phyloP scores from a whole-genome alignment of 768 basidiomycete genomes.

The Phaeotremella skinneri region DNA sequence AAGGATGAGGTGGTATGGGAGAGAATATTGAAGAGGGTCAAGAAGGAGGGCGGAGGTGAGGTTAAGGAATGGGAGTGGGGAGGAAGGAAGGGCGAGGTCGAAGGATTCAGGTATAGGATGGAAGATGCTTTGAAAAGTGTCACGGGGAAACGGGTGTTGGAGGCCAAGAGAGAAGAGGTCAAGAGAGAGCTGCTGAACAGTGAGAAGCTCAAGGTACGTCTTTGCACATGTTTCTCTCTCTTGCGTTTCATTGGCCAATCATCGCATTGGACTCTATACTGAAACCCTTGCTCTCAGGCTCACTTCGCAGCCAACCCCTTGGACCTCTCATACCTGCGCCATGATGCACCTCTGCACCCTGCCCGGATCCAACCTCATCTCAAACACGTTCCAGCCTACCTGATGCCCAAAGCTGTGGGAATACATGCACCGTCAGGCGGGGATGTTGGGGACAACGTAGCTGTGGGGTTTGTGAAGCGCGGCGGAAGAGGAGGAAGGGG shows the following conservation, averaged over 20 bases:
- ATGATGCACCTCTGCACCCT: constrained; percentile 91
- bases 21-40: constrained; percentile 69
- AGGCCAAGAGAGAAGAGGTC: constrained; percentile 89
- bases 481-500: constrained; percentile 61
- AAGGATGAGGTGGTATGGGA: constrained; percentile 73
- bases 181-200: constrained; percentile 91
- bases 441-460: constrained; percentile 56
- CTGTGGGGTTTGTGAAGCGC: constrained; percentile 71
- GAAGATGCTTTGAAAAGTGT: constrained; percentile 89
- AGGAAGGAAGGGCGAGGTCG: constrained; percentile 84
- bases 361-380: constrained; percentile 86
- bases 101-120: constrained; percentile 97
- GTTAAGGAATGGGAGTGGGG: constrained; percentile 84
- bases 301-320: constrained; percentile 97
- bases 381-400: constrained; percentile 91
- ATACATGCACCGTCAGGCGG: constrained; percentile 52
- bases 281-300: constrained; percentile 61
- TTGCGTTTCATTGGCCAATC: too few species aligned
- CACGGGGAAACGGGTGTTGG: constrained; percentile 77
- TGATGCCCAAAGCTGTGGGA: constrained; percentile 76
- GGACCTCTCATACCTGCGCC: constrained; percentile 84
- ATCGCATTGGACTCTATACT: too few species aligned
- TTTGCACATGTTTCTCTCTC: background rate
- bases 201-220: constrained; percentile 85
- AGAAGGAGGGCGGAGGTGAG: constrained; percentile 60